Evolutionary conservation across 1,284 basidiomycete genomes (phyloP).

Genomic region (Irpex sp.): DNA sequence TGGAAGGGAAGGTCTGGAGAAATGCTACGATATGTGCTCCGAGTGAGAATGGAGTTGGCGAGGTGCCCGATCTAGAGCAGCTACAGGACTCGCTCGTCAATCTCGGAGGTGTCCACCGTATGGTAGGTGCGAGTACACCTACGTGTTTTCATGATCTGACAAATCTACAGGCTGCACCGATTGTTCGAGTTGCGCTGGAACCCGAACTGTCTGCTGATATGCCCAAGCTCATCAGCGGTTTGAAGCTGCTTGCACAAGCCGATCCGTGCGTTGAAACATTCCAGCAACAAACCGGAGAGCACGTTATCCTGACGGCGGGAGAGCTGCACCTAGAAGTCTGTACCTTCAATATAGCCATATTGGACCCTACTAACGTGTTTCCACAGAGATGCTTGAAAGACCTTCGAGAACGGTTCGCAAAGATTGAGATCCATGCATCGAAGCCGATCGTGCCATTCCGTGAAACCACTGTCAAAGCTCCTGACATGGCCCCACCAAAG

Average conservation of each 20-base stretch:
- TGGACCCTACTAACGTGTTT: background rate
- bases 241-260: constrained; percentile 90
- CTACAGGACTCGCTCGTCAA: constrained; percentile 69
- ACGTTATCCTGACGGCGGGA: constrained; percentile 95
- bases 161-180: constrained; percentile 68
- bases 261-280: constrained; percentile 98
- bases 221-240: constrained; percentile 85
- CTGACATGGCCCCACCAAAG: constrained; percentile 88
- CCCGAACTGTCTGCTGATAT: constrained; percentile 89
- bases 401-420: constrained; percentile 91
- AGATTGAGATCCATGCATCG: constrained; percentile 89
- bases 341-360: background rate
- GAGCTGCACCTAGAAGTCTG: constrained; percentile 92
- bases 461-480: constrained; percentile 85
- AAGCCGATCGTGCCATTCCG: constrained; percentile 97
- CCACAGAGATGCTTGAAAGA: constrained; percentile 90
- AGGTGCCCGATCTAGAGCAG: constrained; percentile 31
- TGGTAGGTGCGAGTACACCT: constrained; percentile 42
- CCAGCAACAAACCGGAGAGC: constrained; percentile 96
- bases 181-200: constrained; percentile 94
- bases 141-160: background rate
- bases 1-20: constrained; percentile 88
- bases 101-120: constrained; percentile 73
- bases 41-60: constrained; percentile 37
- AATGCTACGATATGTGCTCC: constrained; percentile 89